Conservation (phyloP, 176 grass and related monocot genomes). For the Oryza glaberrima region DNA sequence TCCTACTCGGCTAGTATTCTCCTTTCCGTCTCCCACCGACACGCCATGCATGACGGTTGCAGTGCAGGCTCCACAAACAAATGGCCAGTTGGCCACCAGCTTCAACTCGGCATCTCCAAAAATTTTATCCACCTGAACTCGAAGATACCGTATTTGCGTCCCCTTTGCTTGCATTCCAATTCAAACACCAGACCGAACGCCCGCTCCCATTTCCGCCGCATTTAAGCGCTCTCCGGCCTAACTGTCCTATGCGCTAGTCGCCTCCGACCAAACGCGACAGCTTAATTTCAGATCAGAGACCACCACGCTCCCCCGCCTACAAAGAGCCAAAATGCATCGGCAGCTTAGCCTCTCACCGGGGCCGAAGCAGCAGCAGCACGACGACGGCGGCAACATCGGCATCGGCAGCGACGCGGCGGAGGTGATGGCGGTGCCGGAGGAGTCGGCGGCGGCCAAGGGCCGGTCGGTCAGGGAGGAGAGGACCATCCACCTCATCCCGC, state of each 20-base stretch:
- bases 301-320: not conserved
- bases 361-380: conserved; percentile 38
- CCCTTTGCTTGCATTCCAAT: conserved; percentile 41
- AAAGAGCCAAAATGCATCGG: conserved; percentile 38
- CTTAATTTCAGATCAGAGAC: not conserved
- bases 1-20: not conserved
- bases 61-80: not conserved
- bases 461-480: conserved; percentile 44
- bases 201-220: conserved; percentile 10
- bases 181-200: conserved; percentile 33
- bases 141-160: conserved; percentile 24
- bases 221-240: conserved; percentile 33
- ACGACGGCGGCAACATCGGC: not conserved
- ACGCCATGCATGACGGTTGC: not conserved
- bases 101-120: not conserved
- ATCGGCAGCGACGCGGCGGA: conserved; percentile 29
- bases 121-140: not conserved
- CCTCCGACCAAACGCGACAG: conserved; percentile 36
- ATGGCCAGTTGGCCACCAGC: not conserved
- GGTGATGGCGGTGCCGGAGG: conserved; percentile 29
- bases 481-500: conserved; percentile 67
- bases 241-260: not conserved
- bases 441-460: conserved; percentile 36
- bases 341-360: conserved; percentile 43
- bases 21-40: not conserved